Conservation (phyloP, 106 monocot species). For the Acorus calamus region DNA sequence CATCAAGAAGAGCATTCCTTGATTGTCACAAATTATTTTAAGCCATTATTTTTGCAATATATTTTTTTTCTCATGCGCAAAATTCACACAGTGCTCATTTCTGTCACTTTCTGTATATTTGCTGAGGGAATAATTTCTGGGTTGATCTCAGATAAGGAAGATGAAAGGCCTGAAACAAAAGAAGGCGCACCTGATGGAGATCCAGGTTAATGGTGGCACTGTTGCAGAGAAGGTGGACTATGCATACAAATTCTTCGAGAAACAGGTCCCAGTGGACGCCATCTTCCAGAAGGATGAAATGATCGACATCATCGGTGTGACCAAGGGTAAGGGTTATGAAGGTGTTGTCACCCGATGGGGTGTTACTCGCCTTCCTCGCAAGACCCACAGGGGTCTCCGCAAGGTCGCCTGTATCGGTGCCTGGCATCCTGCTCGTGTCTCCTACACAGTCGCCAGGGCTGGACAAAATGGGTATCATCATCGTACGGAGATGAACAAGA, state of each 20-base stretch:
- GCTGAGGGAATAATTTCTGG: no score
- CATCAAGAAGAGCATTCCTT: no score
- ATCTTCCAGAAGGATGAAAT: not conserved
- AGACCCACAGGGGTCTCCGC: not conserved
- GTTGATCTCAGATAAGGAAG: not conserved
- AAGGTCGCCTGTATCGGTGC: conserved; percentile 16
- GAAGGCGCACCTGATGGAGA: no score
- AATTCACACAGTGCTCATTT: no score
- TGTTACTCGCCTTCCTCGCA: not conserved
- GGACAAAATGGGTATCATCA: conserved; percentile 13
- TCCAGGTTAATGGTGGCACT: no score
- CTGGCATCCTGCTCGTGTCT: conserved; percentile 13
- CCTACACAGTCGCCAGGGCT: conserved; percentile 11
- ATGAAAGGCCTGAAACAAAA: no score
- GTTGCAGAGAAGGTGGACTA: no score
- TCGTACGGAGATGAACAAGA: conserved; percentile 17
- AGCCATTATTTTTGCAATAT: no score
- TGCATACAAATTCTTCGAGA: no score
- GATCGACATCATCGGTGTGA: conserved; percentile 14
- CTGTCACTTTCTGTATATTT: no score
- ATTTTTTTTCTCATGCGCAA: no score
- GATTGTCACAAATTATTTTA: no score
- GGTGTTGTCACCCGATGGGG: conserved; percentile 7
- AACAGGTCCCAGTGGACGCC: not conserved
- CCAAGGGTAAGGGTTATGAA: not conserved